Evolutionary conservation across 352 stramenopile genomes (phyloP).

Genomic region (Phytophthora citricola): DNA sequence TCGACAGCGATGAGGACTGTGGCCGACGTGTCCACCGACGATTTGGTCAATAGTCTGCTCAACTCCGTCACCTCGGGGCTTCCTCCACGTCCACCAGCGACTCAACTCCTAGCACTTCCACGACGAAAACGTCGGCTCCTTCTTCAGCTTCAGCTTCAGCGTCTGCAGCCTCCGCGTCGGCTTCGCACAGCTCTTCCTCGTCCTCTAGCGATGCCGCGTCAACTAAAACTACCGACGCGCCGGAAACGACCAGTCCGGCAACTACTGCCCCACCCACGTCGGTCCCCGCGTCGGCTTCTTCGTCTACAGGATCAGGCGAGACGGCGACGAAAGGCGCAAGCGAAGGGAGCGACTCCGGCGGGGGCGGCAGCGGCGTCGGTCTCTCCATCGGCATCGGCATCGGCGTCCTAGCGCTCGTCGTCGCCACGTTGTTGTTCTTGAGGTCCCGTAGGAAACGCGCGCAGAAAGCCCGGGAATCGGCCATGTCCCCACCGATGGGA

Average conservation of each 20-base stretch:
- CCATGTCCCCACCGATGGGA: constrained; percentile 9
- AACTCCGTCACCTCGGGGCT: constrained; percentile 38
- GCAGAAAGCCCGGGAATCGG: constrained; percentile 15
- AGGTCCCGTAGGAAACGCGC: constrained; percentile 18
- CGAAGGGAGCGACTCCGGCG: background rate
- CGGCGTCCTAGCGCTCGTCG: constrained; percentile 37
- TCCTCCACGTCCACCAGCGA: constrained; percentile 11
- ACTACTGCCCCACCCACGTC: background rate
- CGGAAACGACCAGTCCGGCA: constrained; percentile 2
- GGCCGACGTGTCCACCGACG: constrained; percentile 44
- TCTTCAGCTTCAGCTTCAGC: constrained; percentile 3
- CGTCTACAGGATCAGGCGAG: constrained; percentile 14
- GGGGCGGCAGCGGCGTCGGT: constrained; percentile 1
- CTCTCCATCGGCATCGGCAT: constrained; percentile 39
- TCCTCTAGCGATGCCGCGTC: constrained; percentile 8
- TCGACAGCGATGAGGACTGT: constrained; percentile 27
- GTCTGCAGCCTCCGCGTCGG: background rate
- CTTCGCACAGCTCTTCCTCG: constrained; percentile 14
- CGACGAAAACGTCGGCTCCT: constrained; percentile 7
- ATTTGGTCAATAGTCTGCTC: constrained; percentile 51
- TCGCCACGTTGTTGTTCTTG: constrained; percentile 35
- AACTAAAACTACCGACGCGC: constrained; percentile 3
- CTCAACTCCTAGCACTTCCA: constrained; percentile 13
- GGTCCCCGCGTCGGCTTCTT: background rate
- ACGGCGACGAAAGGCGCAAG: constrained; percentile 14